Conservation (phyloP, 106 monocot species). For the Acanthochlamys bracteata region DNA sequence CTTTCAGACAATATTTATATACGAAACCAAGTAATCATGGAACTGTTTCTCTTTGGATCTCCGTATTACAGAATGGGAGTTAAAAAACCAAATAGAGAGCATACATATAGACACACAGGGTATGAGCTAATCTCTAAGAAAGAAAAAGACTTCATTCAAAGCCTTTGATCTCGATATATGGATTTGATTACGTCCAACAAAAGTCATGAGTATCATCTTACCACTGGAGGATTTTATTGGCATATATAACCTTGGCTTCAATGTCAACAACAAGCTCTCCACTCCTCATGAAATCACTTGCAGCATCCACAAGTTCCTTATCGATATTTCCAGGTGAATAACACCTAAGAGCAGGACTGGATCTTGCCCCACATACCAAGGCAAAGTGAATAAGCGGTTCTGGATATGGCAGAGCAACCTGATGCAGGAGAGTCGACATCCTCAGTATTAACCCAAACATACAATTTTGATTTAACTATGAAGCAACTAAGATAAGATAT, state of each 20-base stretch:
- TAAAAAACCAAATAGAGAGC: too few relatives aligned
- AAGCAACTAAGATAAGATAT: not conserved
- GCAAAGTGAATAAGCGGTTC: slow-evolving; percentile 90
- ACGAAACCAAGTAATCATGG: not conserved
- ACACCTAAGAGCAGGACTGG: slow-evolving; percentile 80
- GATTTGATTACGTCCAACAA: not conserved
- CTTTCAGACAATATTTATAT: not conserved
- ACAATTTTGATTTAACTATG: not conserved
- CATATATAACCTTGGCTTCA: slow-evolving; percentile 53
- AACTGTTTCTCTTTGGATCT: not conserved
- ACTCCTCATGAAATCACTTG: slow-evolving; percentile 60
- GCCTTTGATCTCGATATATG: not conserved
- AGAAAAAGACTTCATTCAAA: not conserved
- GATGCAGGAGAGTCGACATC: too few relatives aligned
- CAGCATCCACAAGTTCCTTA: slow-evolving; percentile 79
- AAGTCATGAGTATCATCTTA: slow-evolving; percentile 13
- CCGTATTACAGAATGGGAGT: too few relatives aligned
- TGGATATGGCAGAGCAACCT: slow-evolving; percentile 70
- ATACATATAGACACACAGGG: too few relatives aligned
- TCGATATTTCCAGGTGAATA: slow-evolving; percentile 87
- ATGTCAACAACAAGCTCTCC: slow-evolving; percentile 59
- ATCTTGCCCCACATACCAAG: slow-evolving; percentile 62
- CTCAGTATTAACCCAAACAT: not conserved
- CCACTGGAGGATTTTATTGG: slow-evolving; percentile 69
- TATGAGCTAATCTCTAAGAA: too few relatives aligned